These are phyloP conservation scores for Aspergillus sp. DNA, from an alignment of 2,329 filamentous ascomycete species.

Conservation along the genomic window DNA sequence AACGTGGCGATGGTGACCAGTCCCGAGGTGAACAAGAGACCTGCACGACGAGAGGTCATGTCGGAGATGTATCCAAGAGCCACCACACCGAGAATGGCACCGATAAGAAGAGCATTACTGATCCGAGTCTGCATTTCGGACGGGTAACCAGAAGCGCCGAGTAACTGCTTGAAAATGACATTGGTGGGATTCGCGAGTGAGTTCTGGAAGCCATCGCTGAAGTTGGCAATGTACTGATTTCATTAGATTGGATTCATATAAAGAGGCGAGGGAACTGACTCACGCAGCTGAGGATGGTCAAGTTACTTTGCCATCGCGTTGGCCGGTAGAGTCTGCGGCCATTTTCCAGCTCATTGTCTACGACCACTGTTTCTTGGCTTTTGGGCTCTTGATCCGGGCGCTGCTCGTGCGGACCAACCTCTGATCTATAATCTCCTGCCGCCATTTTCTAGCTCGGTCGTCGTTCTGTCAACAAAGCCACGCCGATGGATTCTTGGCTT, in stretches of 20 bases:
- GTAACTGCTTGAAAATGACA: slow-evolving; percentile 31
- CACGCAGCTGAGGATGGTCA: background rate
- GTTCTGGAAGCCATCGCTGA: slow-evolving; percentile 34
- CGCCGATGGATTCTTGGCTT: no score
- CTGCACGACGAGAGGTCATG: slow-evolving; percentile 27
- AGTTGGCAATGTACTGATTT: slow-evolving; percentile 31
- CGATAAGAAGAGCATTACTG: background rate
- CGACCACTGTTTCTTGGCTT: background rate
- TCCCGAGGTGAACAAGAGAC: slow-evolving; percentile 29
- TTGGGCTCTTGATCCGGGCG: background rate
- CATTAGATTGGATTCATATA: background rate
- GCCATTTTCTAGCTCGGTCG: background rate
- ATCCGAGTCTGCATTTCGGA: background rate
- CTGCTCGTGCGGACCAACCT: background rate
- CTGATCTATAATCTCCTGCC: background rate
- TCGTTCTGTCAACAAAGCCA: no score
- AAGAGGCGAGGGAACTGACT: background rate
- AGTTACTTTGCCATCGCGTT: background rate
- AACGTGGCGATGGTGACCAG: slow-evolving; percentile 29
- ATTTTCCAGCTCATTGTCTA: background rate
- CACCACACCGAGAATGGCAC: background rate
- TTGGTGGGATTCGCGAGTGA: slow-evolving; percentile 32
- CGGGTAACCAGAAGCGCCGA: slow-evolving; percentile 20
- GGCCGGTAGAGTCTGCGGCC: background rate
- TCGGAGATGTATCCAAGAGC: slow-evolving; percentile 29